A percentile compares a stretch with the other conserved stretches of the same genome.
Conservation (phyloP, 306 rosid genomes). For the Boehmeria nivea region DNA sequence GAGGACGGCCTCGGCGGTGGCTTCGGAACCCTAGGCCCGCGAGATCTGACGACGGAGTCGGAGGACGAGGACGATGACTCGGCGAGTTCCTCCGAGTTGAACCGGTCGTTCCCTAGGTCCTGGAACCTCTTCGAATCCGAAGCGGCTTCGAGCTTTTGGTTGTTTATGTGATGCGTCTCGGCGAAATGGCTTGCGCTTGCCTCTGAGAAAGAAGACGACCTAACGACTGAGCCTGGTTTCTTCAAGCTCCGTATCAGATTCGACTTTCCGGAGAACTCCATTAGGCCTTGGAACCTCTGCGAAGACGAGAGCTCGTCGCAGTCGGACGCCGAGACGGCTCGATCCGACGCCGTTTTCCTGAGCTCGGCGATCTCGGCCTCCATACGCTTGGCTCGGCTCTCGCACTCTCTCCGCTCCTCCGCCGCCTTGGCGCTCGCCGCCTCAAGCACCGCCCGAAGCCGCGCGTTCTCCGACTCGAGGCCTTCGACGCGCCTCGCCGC, state of each 20-base stretch:
- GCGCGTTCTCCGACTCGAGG: constrained; percentile 51
- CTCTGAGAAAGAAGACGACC: constrained; percentile 16
- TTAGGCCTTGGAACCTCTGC: constrained; percentile 54
- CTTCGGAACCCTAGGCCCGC: constrained; percentile 82
- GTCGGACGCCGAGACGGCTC: constrained; percentile 21
- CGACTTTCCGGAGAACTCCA: constrained; percentile 52
- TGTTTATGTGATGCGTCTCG: constrained; percentile 21
- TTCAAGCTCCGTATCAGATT: constrained; percentile 54
- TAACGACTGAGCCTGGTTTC: constrained; percentile 26
- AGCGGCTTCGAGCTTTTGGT: constrained; percentile 28
- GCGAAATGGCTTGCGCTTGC: constrained; percentile 18
- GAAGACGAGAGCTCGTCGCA: constrained; percentile 54
- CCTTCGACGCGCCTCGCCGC: constrained; percentile 33
- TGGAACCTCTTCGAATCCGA: constrained; percentile 50
- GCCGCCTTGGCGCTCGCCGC: constrained; percentile 30
- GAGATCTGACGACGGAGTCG: constrained; percentile 55
- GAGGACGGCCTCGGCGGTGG: constrained; percentile 76
- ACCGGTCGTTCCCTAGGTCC: constrained; percentile 53
- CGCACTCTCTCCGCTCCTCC: constrained; percentile 38
- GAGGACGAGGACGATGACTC: constrained; percentile 30
- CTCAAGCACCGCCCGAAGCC: constrained; percentile 35
- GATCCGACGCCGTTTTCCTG: constrained; percentile 47
- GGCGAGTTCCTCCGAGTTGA: constrained; percentile 75
- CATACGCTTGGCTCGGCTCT: constrained; percentile 38
- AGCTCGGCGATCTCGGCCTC: constrained; percentile 60